A percentile compares a stretch with the other conserved stretches of the same genome.
These are phyloP conservation scores for Aureobasidium sp. DNA, from an alignment of 2,329 filamentous ascomycete species.

Conservation along the genomic window DNA sequence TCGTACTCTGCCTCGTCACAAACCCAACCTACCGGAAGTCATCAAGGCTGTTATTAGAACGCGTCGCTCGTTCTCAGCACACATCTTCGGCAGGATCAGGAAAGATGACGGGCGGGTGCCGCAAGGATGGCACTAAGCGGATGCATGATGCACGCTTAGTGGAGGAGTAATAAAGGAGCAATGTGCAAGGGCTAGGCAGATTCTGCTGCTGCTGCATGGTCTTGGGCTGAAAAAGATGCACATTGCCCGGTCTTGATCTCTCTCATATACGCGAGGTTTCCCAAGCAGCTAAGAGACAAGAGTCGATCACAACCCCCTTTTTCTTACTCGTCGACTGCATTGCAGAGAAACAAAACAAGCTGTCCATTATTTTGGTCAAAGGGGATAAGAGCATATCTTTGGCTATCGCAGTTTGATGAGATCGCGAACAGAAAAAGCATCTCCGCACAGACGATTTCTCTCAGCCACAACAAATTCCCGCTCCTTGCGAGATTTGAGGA, in stretches of 20 bases:
- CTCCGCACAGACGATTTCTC: background rate
- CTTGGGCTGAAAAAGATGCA: slow-evolving; percentile 12
- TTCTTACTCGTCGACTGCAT: slow-evolving; percentile 15
- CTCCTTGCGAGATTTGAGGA: slow-evolving; percentile 19
- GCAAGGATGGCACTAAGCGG: slow-evolving; percentile 6
- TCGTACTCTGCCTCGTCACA: background rate
- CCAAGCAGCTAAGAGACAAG: slow-evolving; percentile 1
- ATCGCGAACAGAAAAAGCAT: slow-evolving; percentile 3
- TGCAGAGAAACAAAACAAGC: background rate
- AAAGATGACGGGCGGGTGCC: slow-evolving; percentile 18
- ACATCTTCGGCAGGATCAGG: slow-evolving; percentile 1
- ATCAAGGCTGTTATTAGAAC: background rate
- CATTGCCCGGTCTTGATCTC: background rate
- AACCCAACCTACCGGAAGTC: slow-evolving; percentile 16
- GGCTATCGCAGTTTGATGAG: slow-evolving; percentile 17
- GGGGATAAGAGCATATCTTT: background rate
- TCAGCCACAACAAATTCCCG: slow-evolving; percentile 20
- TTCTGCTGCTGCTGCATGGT: background rate
- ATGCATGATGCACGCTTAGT: slow-evolving; percentile 1
- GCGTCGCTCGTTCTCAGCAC: background rate
- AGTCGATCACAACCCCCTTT: slow-evolving; percentile 1
- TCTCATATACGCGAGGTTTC: background rate
- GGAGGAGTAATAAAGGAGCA: slow-evolving; percentile 15
- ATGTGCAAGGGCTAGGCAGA: slow-evolving; percentile 15
- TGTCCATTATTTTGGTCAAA: slow-evolving; percentile 7